A percentile compares a stretch with the other conserved stretches of the same genome.
Conservation (phyloP, 192 early-diverging fungal species). For the Helicostylum pulchrum region DNA sequence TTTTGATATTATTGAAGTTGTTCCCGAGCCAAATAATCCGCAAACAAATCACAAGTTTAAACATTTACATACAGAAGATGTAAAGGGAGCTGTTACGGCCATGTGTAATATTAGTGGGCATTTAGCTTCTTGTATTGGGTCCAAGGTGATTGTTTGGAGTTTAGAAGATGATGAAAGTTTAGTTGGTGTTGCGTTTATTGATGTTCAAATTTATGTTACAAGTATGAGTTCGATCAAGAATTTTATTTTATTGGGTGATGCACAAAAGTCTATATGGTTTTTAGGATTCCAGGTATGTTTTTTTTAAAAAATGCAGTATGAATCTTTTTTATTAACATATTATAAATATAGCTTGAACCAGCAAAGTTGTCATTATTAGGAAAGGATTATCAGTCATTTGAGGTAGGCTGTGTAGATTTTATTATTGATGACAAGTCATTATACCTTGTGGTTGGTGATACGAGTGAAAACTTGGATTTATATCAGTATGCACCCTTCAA, state of each 20-base stretch:
- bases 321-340: neutral
- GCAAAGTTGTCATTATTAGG: conserved; percentile 83
- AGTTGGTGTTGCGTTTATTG: conserved; percentile 90
- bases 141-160: conserved; percentile 82
- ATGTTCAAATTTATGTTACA: conserved; percentile 88
- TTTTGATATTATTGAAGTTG: conserved; percentile 95
- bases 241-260: conserved; percentile 84
- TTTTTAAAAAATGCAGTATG: too few species aligned
- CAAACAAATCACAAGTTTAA: conserved; percentile 94
- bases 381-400: conserved; percentile 82
- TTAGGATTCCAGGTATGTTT: conserved; percentile 81
- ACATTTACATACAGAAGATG: conserved; percentile 73
- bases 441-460: conserved; percentile 81
- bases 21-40: conserved; percentile 91
- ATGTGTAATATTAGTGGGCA: conserved; percentile 84
- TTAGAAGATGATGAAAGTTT: conserved; percentile 81
- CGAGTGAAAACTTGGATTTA: conserved; percentile 76
- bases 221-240: conserved; percentile 81
- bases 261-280: conserved; percentile 85
- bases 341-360: conserved; percentile 71
- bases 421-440: conserved; percentile 71
- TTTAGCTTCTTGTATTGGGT: conserved; percentile 81
- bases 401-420: conserved; percentile 71
- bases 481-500: conserved; percentile 87
- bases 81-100: conserved; percentile 84